Base-by-base conservation (phyloP, 2,329 filamentous ascomycete genomes). In the Eutypa lata region DNA sequence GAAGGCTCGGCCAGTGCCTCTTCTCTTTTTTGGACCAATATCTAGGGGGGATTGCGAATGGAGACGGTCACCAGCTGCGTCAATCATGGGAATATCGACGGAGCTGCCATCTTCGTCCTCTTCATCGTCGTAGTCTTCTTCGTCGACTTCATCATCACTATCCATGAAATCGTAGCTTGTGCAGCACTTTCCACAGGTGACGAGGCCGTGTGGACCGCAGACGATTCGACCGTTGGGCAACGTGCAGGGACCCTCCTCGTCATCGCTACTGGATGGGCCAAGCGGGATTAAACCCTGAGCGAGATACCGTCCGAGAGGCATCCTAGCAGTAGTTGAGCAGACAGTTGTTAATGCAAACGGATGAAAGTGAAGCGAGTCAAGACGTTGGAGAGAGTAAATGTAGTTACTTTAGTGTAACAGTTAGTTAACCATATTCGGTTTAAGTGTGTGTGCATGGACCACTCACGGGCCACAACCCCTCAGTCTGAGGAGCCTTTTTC, bases 111-210 rank as follows among this genome's bases (percentile, higher is more conserved):
- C 35, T 26, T 6, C 38, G n/a, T 44, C 33, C 7, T 56, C 48
- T 21, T 58, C 49, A 19, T 48, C 43, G 21, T 59, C 49, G 16
- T 58, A 26, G 38, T 51, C 47, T 1, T 58, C 51, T 18, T 47
- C 48, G 2, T 53, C 49, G 0, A 59, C 57, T 16, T 59, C 52
- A 6, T 60, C 57, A n/a, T 64, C 59, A 35, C 55, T 50, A 13
- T 68, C 57, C 63, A 68, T 64, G 54, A 68, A 70, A 59, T 62
- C 70, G 58, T 69, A 74, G 54, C 73, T 70, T 3, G 62, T 61
- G 28, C 61, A 65, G 52, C 71, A 74, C 26, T 44, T 61, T 10
- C 57, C 55, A 53, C 71, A 74, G 26, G 56, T 13, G 14, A 68
- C 64, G 6, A 68, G 50, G 21, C 67, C 61, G 52, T 73, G 71